Percentiles rank a stretch among this genome's conserved stretches.
phyloP scores from a whole-genome alignment of 1,139 yeast genomes.

The Torulaspora globosa region DNA sequence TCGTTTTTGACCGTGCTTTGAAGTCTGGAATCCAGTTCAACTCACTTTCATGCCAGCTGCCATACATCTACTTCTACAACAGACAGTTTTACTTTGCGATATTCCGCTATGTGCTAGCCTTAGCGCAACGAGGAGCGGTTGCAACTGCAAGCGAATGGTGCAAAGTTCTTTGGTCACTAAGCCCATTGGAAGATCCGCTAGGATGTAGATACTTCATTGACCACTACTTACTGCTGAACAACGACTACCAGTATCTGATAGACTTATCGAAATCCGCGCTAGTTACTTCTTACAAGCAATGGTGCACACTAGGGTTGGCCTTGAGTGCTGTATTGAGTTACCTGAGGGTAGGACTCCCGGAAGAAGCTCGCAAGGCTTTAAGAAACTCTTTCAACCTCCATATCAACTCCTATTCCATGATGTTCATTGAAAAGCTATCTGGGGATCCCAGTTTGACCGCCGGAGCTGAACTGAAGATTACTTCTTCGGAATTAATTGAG shows the following conservation, averaged over 20 bases:
- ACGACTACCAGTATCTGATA: slow-evolving; percentile 59
- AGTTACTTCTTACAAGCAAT: slow-evolving; percentile 52
- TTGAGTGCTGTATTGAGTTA: slow-evolving; percentile 65
- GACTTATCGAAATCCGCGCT: slow-evolving; percentile 54
- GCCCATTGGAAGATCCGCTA: slow-evolving; percentile 78
- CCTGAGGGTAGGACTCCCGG: slow-evolving; percentile 40
- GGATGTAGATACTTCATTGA: slow-evolving; percentile 83
- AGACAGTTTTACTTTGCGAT: slow-evolving; percentile 72
- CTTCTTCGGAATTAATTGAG: slow-evolving; percentile 29
- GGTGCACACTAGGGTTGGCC: slow-evolving; percentile 73
- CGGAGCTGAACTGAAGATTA: slow-evolving; percentile 24
- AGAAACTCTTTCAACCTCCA: slow-evolving; percentile 50
- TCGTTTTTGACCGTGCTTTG: slow-evolving; percentile 70
- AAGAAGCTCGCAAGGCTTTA: slow-evolving; percentile 48
- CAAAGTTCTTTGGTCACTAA: slow-evolving; percentile 61
- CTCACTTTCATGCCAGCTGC: slow-evolving; percentile 61
- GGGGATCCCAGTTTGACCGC: slow-evolving; percentile 21
- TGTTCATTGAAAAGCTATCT: slow-evolving; percentile 26
- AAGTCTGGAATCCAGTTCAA: slow-evolving; percentile 49
- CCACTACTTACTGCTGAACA: slow-evolving; percentile 66
- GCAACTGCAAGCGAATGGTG: slow-evolving; percentile 73
- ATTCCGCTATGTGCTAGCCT: slow-evolving; percentile 64
- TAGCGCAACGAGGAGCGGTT: slow-evolving; percentile 75
- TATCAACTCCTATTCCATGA: slow-evolving; percentile 46
- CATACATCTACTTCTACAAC: slow-evolving; percentile 70